Evolutionary conservation across 108 stramenopile genomes (phyloP).

Genomic region (Mediolabrus comicus): DNA sequence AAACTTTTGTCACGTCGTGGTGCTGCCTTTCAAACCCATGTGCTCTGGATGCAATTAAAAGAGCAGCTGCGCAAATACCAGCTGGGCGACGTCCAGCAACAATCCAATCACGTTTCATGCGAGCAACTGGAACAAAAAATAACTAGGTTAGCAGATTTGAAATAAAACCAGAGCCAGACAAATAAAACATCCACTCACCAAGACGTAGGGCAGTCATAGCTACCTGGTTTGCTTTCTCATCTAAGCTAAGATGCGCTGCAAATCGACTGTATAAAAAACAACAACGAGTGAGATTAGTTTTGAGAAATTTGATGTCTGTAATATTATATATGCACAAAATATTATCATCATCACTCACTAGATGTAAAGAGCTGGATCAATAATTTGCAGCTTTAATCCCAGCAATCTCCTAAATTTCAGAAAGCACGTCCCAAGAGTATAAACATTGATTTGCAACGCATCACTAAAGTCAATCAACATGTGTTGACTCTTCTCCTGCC

Average conservation of each 20-base stretch:
- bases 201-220: conserved; percentile 89
- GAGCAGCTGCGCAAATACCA: conserved; percentile 96
- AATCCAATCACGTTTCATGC: conserved; percentile 99
- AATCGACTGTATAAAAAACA: conserved; percentile 65
- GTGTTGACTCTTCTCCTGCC: conserved; percentile 95
- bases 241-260: conserved; percentile 95
- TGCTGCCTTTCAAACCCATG: conserved; percentile 90
- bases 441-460: conserved; percentile 97
- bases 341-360: conserved; percentile 51
- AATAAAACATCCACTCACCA: too few relatives aligned
- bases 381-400: conserved; percentile 90
- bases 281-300: not conserved
- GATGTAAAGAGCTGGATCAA: conserved; percentile 98
- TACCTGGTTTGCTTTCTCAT: conserved; percentile 89
- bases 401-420: conserved; percentile 90
- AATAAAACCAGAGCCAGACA: too few relatives aligned
- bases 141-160: too few relatives aligned
- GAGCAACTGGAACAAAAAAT: too few relatives aligned
- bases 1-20: conserved; percentile 85
- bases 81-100: conserved; percentile 95
- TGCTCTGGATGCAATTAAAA: conserved; percentile 93
- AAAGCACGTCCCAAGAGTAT: conserved; percentile 95
- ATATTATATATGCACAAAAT: not conserved
- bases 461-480: conserved; percentile 99
- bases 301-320: not conserved